phyloP scores from a whole-genome alignment of 352 stramenopile species.

The Globisporangium cylindrosporum region DNA sequence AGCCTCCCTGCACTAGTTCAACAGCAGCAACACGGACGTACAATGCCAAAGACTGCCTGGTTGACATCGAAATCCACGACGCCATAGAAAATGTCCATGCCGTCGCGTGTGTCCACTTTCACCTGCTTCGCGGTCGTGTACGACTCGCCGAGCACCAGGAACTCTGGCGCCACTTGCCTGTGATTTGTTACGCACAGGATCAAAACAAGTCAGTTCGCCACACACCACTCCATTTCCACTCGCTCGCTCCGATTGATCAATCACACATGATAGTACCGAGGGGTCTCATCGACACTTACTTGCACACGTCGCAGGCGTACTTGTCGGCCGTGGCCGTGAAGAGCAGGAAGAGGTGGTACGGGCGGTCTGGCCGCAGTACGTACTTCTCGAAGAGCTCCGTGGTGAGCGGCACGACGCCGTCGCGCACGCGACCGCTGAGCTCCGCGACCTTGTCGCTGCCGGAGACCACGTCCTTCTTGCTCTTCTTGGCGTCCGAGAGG shows the following conservation, averaged over 20 bases:
- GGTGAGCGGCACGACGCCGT: constrained; percentile 62
- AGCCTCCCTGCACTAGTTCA: background rate
- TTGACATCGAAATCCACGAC: constrained; percentile 78
- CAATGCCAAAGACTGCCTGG: constrained; percentile 62
- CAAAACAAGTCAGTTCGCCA: background rate
- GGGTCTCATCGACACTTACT: constrained; percentile 29
- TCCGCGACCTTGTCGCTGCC: constrained; percentile 66
- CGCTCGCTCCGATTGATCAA: too few species aligned
- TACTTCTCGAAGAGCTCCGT: constrained; percentile 55
- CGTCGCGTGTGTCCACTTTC: constrained; percentile 73
- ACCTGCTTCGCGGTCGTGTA: constrained; percentile 63
- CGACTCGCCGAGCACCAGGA: constrained; percentile 56
- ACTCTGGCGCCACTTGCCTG: constrained; percentile 70
- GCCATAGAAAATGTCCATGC: constrained; percentile 72
- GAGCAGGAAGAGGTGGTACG: constrained; percentile 78
- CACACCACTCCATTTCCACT: background rate
- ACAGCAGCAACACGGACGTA: constrained; percentile 18
- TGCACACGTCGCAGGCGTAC: constrained; percentile 73
- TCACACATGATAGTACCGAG: background rate
- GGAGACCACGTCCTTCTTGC: constrained; percentile 24
- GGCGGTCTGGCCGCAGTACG: constrained; percentile 59
- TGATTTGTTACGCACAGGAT: background rate
- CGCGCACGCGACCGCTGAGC: constrained; percentile 43
- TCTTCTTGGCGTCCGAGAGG: constrained; percentile 40
- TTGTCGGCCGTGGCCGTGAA: constrained; percentile 76